Base-by-base conservation (phyloP, 495 filamentous ascomycete species). In the Hypoxylon intermedium region DNA sequence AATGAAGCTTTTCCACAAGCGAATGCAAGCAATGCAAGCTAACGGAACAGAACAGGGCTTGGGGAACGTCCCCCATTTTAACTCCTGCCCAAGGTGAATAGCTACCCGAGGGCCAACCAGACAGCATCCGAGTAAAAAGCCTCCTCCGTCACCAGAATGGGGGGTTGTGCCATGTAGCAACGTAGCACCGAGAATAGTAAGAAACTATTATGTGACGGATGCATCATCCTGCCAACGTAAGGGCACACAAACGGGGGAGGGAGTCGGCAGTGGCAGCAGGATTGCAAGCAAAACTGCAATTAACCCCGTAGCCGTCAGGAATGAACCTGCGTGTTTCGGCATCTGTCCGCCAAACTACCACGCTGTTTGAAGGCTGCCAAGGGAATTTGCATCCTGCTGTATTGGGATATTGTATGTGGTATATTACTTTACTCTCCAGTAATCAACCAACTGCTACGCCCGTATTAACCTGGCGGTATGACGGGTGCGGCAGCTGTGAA, bases 31-130 rank as follows among this genome's bases (percentile, higher is more conserved):
- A 63, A 65, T 65, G 62, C 56, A 60, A 52, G 56, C 62, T 23
- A 65, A 24, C 62, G 49, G 49, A 51, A 60, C 45, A 44, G 62
- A 36, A 43, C 52, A n/a, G n/a, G n/a, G n/a, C n/a, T n/a, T n/a
- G n/a, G 55, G 45, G 37, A 47, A 65, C 19, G 18, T 23, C 46
- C 43, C 55, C 61, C 54, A 30, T 50, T 60, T 61, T 65, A 56
- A 60, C 45, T 52, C 50, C 31, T 56, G 62, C 55, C 62, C 62
- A 53, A 60, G 62, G 56, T 65, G 62, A 65, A 65, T 56, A 37
- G 50, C 31, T 60, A 51, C 45, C 58, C 62, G 51, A 56, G 45
- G 52, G 9, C 51, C 51, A 62, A 58, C 49, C 43, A 42, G 46
- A 41, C 34, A 50, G 31, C 46, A 46, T n/a, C 23, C 20, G 11